These are phyloP conservation scores for Termitomyces heimii DNA, from an alignment of 768 basidiomycete species.

Conservation along the genomic window DNA sequence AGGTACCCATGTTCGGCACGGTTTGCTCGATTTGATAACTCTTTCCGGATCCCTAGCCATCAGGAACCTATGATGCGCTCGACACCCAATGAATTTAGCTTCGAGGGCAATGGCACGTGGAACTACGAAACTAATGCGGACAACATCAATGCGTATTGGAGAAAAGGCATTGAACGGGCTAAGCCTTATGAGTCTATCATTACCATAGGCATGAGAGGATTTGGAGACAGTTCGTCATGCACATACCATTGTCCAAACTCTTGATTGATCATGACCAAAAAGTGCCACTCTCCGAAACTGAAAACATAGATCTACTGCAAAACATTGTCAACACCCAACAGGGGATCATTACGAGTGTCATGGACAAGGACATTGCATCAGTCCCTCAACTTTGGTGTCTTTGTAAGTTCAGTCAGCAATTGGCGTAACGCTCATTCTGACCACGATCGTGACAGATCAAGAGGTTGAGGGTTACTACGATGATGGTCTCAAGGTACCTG, in stretches of 20 bases:
- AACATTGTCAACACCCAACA: slow-evolving; percentile 56
- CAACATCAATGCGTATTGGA: slow-evolving; percentile 56
- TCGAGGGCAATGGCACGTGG: slow-evolving; percentile 54
- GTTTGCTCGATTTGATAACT: background rate
- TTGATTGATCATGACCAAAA: background rate
- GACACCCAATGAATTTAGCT: slow-evolving; percentile 58
- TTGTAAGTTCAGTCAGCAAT: slow-evolving; percentile 28
- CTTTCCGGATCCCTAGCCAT: slow-evolving; percentile 30
- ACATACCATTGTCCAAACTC: too few species aligned
- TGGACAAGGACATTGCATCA: slow-evolving; percentile 32
- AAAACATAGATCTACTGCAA: slow-evolving; percentile 47
- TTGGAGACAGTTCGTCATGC: slow-evolving; percentile 38
- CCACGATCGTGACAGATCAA: slow-evolving; percentile 26
- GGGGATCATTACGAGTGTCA: slow-evolving; percentile 46
- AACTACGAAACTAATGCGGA: slow-evolving; percentile 51
- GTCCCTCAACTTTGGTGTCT: slow-evolving; percentile 67
- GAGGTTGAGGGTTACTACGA: slow-evolving; percentile 68
- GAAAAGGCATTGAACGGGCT: slow-evolving; percentile 51
- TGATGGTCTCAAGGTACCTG: slow-evolving; percentile 52
- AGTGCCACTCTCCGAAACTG: slow-evolving; percentile 49
- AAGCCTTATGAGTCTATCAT: slow-evolving; percentile 56
- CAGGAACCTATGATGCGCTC: slow-evolving; percentile 78
- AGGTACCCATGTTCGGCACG: background rate
- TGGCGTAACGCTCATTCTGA: background rate
- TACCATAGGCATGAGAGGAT: slow-evolving; percentile 67